phyloP scores from a whole-genome alignment of 345 rosid genomes.

The Acer campestre region DNA sequence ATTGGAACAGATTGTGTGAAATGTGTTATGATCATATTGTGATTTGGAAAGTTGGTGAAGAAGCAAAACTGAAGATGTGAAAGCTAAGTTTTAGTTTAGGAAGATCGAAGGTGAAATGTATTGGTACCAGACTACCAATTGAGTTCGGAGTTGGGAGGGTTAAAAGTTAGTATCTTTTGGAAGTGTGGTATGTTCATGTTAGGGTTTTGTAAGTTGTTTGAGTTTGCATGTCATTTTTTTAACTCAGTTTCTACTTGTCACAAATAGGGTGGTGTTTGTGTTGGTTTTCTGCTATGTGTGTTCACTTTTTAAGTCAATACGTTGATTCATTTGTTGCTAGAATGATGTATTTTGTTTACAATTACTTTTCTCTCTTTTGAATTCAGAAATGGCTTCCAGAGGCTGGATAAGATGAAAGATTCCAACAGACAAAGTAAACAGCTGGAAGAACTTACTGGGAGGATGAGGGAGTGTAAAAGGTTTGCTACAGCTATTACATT shows the following conservation, averaged over 20 bases:
- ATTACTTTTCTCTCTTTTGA: not conserved
- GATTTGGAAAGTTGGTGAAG: not conserved
- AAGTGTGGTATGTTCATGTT: not conserved
- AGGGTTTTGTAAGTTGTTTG: not conserved
- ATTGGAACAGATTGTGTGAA: not conserved
- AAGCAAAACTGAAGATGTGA: not conserved
- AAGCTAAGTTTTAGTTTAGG: not conserved
- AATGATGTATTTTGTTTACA: not conserved
- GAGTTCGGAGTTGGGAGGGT: not conserved
- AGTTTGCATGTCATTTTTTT: not conserved
- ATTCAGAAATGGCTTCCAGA: conserved; percentile 96
- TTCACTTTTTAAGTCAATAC: not conserved
- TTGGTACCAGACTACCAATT: not conserved
- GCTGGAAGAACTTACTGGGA: conserved; percentile 93
- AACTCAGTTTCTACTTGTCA: not conserved
- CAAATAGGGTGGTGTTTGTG: not conserved
- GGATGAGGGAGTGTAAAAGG: conserved; percentile 99
- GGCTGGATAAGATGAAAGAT: conserved; percentile 93
- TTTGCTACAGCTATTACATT: conserved; percentile 9
- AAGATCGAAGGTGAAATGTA: not conserved
- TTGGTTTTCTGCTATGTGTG: not conserved
- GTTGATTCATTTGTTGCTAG: not conserved
- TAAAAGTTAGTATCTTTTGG: not conserved
- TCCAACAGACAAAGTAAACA: conserved; percentile 92
- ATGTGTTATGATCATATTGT: not conserved